phyloP scores from a whole-genome alignment of 495 filamentous ascomycete species.

The Aspergillus bertholletiae region DNA sequence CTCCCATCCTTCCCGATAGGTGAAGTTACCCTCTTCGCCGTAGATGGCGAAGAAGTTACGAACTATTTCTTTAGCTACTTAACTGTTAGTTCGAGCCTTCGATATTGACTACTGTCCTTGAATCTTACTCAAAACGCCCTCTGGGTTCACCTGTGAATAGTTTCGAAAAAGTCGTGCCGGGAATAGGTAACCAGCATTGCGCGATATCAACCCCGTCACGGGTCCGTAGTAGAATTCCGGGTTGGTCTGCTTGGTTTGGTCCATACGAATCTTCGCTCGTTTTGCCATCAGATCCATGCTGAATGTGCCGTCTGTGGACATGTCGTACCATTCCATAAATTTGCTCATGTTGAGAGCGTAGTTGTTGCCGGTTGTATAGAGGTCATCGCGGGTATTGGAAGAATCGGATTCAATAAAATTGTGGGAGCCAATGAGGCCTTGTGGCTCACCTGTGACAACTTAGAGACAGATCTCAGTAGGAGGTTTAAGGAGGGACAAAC shows the following conservation, averaged over 20 bases:
- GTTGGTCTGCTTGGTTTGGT: constrained; percentile 47
- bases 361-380: constrained; percentile 45
- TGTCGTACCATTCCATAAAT: constrained; percentile 37
- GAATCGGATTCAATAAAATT: constrained; percentile 55
- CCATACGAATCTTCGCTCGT: constrained; percentile 35
- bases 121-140: constrained; percentile 37
- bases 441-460: constrained; percentile 24
- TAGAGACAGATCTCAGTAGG: not conserved
- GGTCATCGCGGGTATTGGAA: constrained; percentile 51
- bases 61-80: constrained; percentile 33
- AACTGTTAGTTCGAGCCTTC: constrained; percentile 8
- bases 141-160: constrained; percentile 41
- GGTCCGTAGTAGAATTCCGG: constrained; percentile 53
- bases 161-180: constrained; percentile 43
- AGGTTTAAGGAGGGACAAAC: constrained; percentile 6
- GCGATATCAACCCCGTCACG: constrained; percentile 43
- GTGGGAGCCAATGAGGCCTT: constrained; percentile 50
- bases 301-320: constrained; percentile 33
- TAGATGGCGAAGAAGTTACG: constrained; percentile 47
- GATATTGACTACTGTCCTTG: not conserved
- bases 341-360: constrained; percentile 40
- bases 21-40: constrained; percentile 33
- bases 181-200: constrained; percentile 47
- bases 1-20: constrained; percentile 46
- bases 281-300: constrained; percentile 34